Percentiles rank a stretch among this genome's conserved stretches.
These are phyloP conservation scores for Hypoxylon sp. DNA, from an alignment of 2,329 filamentous ascomycete species.

Conservation along the genomic window DNA sequence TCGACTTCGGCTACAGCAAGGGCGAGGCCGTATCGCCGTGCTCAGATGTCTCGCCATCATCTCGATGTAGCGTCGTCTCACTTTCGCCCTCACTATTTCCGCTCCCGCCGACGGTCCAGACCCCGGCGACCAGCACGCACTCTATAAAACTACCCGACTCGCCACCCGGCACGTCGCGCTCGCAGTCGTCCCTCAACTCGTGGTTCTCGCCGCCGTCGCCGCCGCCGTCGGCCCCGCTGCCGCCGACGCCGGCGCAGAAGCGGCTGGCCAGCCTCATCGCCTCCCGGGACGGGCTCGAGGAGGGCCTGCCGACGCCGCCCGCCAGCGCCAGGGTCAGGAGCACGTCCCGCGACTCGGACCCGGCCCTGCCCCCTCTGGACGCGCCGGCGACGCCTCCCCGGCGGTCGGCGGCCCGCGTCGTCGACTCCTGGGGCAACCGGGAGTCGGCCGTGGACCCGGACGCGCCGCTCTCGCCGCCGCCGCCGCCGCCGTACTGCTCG, in stretches of 20 bases:
- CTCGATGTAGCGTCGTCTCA: slow-evolving; percentile 27
- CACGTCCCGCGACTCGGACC: slow-evolving; percentile 1
- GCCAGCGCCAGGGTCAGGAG: slow-evolving; percentile 14
- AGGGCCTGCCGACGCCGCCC: slow-evolving; percentile 18
- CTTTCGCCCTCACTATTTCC: slow-evolving; percentile 34
- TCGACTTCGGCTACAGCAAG: slow-evolving; percentile 19
- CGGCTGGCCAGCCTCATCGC: slow-evolving; percentile 26
- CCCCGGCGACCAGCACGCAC: slow-evolving; percentile 18
- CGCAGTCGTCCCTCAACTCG: slow-evolving; percentile 17
- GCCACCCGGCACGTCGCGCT: slow-evolving; percentile 23
- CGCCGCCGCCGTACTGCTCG: slow-evolving; percentile 27
- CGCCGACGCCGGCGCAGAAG: slow-evolving; percentile 22
- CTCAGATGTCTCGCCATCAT: slow-evolving; percentile 19
- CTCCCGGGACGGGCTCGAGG: slow-evolving; percentile 11
- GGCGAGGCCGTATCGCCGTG: slow-evolving; percentile 22
- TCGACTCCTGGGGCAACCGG: slow-evolving; percentile 21
- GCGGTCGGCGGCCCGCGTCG: slow-evolving; percentile 2
- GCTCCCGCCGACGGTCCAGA: slow-evolving; percentile 19
- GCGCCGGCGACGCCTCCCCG: slow-evolving; percentile 11
- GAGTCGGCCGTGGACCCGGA: slow-evolving; percentile 31
- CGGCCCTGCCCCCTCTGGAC: background rate
- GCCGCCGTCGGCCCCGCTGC: slow-evolving; percentile 27
- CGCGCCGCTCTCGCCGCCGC: slow-evolving; percentile 22
- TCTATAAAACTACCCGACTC: slow-evolving; percentile 9
- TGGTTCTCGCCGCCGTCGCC: slow-evolving; percentile 33